Evolutionary conservation across 2,329 filamentous ascomycete genomes (phyloP).

Genomic region (Fusarium camptoceras): DNA sequence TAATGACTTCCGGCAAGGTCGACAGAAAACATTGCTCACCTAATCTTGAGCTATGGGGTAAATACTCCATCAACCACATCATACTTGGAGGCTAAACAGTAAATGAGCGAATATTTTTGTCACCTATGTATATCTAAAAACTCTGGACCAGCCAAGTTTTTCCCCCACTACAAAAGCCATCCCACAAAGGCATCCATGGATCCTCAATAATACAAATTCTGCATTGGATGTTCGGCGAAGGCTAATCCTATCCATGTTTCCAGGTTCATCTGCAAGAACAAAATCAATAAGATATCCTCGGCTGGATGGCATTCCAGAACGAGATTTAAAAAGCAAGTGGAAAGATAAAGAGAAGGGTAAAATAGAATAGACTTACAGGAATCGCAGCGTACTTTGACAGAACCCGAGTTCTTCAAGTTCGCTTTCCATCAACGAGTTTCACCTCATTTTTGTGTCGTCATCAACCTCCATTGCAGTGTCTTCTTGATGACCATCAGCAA

Average conservation of each 20-base stretch:
- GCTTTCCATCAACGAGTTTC: background rate
- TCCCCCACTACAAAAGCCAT: background rate
- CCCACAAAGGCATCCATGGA: background rate
- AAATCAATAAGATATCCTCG: background rate
- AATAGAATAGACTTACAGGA: background rate
- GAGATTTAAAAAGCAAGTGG: background rate
- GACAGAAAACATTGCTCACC: background rate
- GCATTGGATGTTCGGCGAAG: background rate
- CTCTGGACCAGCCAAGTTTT: background rate
- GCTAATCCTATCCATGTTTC: background rate
- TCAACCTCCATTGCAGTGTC: conserved; percentile 29
- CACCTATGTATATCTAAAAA: background rate
- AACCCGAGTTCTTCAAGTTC: background rate
- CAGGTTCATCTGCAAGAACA: background rate
- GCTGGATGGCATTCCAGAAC: background rate
- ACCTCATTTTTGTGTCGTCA: conserved; percentile 14
- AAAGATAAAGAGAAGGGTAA: background rate
- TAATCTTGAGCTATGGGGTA: background rate
- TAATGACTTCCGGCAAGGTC: background rate
- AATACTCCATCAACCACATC: background rate
- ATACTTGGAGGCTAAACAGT: background rate
- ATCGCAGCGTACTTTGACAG: background rate
- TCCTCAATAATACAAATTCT: background rate
- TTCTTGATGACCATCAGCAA: conserved; percentile 1
- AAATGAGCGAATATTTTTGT: background rate